A percentile compares a stretch with the other conserved stretches of the same genome.
Evolutionary conservation across 202 grass and related monocot species (phyloP).

Genomic region (Digitaria exilis): DNA sequence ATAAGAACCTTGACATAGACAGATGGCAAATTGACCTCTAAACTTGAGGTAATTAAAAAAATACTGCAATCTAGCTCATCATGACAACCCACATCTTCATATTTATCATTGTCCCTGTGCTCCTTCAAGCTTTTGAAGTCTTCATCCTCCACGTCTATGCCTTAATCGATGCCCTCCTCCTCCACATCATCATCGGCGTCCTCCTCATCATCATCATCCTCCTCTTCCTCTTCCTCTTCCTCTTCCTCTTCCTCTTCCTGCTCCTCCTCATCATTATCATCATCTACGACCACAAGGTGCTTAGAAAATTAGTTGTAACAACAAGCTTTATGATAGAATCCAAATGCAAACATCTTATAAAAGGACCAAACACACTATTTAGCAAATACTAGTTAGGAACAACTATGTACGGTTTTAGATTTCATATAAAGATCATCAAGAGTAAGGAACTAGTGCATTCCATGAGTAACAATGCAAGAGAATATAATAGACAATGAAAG

Average conservation of each 20-base stretch:
- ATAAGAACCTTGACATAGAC: no score
- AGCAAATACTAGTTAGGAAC: not conserved
- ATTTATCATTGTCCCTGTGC: not conserved
- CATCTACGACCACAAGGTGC: not conserved
- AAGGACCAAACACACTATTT: not conserved
- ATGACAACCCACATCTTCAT: no score
- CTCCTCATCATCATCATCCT: no score
- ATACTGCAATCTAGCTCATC: no score
- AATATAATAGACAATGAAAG: not conserved
- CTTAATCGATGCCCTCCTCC: not conserved
- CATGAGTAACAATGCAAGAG: not conserved
- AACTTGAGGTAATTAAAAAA: no score
- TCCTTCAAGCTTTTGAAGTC: not conserved
- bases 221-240: no score
- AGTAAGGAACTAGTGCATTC: not conserved
- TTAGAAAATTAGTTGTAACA: not conserved
- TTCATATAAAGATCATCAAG: not conserved
- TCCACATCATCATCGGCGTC: not conserved
- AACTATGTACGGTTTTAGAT: not conserved
- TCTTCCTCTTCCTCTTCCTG: no score
- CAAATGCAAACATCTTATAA: not conserved
- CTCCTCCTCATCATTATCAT: no score
- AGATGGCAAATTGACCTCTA: no score
- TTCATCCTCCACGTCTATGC: not conserved
- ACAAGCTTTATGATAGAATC: not conserved